These are phyloP conservation scores for Aspergillus bridgeri DNA, from an alignment of 495 filamentous ascomycete genomes.

Conservation along the genomic window DNA sequence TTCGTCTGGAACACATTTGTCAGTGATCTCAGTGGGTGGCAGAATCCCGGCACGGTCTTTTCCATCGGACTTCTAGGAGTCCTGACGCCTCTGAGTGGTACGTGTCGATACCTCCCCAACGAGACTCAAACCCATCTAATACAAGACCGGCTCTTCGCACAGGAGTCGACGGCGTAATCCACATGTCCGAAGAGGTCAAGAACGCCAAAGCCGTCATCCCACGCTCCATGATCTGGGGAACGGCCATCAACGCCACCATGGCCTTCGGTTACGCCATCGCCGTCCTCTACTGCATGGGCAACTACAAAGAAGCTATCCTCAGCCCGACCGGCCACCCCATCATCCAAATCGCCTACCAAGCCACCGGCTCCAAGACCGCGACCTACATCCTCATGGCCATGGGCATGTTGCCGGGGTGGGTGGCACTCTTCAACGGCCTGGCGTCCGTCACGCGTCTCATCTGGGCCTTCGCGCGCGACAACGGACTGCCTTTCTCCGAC, in stretches of 20 bases:
- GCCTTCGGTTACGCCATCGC: constrained; percentile 40
- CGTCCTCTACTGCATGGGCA: constrained; percentile 41
- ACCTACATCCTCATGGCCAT: constrained; percentile 45
- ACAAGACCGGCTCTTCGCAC: neutral
- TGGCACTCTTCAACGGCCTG: constrained; percentile 45
- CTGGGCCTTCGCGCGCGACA: constrained; percentile 61
- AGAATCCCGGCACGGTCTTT: constrained; percentile 37
- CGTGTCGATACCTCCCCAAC: neutral
- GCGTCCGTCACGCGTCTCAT: constrained; percentile 52
- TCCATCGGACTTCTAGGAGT: constrained; percentile 36
- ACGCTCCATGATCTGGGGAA: constrained; percentile 37
- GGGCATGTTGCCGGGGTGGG: constrained; percentile 34
- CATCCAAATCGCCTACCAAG: constrained; percentile 50
- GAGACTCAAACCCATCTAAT: neutral
- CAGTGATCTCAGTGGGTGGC: constrained; percentile 45
- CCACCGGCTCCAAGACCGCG: constrained; percentile 41
- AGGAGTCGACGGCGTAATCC: constrained; percentile 35
- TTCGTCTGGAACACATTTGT: constrained; percentile 45
- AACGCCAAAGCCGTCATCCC: constrained; percentile 38
- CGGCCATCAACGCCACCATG: constrained; percentile 41
- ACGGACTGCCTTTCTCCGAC: constrained; percentile 53
- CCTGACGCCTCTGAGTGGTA: constrained; percentile 30
- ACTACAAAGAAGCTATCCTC: constrained; percentile 30
- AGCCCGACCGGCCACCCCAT: constrained; percentile 49
- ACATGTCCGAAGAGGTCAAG: constrained; percentile 45